phyloP scores from a whole-genome alignment of 2,329 filamentous ascomycete species.

The Cladobotryum mycophilum region DNA sequence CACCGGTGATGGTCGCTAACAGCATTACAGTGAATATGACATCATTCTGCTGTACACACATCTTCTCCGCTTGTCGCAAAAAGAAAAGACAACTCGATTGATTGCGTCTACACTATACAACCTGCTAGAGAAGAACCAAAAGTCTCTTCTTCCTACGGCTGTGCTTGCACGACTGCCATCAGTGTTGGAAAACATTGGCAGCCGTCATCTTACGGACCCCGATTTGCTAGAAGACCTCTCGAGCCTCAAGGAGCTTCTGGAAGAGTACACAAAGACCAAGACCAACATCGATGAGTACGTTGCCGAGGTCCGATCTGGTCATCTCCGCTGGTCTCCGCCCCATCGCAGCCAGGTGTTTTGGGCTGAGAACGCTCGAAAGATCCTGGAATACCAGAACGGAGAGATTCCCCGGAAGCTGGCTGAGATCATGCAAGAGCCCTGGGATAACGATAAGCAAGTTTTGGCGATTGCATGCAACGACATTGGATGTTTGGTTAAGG shows the following conservation, averaged over 20 bases:
- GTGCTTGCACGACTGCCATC: slow-evolving; percentile 75
- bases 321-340: slow-evolving; percentile 87
- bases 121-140: slow-evolving; percentile 63
- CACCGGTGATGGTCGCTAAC: slow-evolving; percentile 13
- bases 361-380: slow-evolving; percentile 83
- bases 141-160: slow-evolving; percentile 74
- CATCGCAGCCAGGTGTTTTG: slow-evolving; percentile 84
- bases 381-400: slow-evolving; percentile 76
- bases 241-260: slow-evolving; percentile 55
- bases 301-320: slow-evolving; percentile 77
- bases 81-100: slow-evolving; percentile 94
- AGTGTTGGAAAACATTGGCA: slow-evolving; percentile 56
- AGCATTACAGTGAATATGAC: slow-evolving; percentile 71
- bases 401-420: slow-evolving; percentile 72
- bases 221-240: slow-evolving; percentile 59
- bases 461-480: slow-evolving; percentile 91
- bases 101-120: slow-evolving; percentile 86
- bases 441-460: slow-evolving; percentile 78
- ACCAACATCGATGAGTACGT: slow-evolving; percentile 84
- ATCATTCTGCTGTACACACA: slow-evolving; percentile 89
- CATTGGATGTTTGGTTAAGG: slow-evolving; percentile 79
- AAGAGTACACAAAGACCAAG: slow-evolving; percentile 64
- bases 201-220: slow-evolving; percentile 57
- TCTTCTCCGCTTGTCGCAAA: slow-evolving; percentile 83
- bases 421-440: slow-evolving; percentile 71